Evolutionary conservation across 179 eudicot genomes (phyloP), one percentile per base, ranked within the genome.

Genomic region (Spergularia azorica): DNA sequence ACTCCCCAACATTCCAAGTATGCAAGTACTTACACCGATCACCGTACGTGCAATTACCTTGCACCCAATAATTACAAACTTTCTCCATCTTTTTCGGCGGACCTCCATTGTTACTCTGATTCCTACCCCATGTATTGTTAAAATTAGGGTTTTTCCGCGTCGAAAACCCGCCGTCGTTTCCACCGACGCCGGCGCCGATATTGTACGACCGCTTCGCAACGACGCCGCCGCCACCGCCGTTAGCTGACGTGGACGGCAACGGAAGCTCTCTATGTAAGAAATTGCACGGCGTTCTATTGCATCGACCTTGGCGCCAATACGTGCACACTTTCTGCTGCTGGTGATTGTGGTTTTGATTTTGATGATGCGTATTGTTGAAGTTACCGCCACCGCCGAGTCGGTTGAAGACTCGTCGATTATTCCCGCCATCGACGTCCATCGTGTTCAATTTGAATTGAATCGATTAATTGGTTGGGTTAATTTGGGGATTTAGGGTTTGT

Each of bases 301-400:
- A 94, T 75, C 89, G 85, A 6, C 97, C 98, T 20, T 88, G 88
- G 74, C 82, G 79, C 98, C 97, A 94, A 64, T 90, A 79, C 59
- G 10, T 84, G 41, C 98, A 94, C 0, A 94, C 97, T 75, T 86
- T 90, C n/a, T n/a, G n/a, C n/a, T n/a, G n/a, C 48, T 38, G 83
- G 66, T 83, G 83, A 70, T 83, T 89, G 9, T 73, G 73, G 9
- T 79, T 77, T 38, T 75, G 82, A 18, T 63, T 46, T 38, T 72
- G 67, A 17, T 26, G 71, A 14, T 59, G 21, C 21, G 52, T 21
- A 52, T 65, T 59, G 73, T 60, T 32, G 46, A 13, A 76, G 86
- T 20, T 55, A 58, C 52, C 32, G 72, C 64, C 71, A 7, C 95
- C 71, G 9, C 95, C 91, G 13, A 91, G 74, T 54, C 95, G 76